Evolutionary conservation across 2,329 filamentous ascomycete species (phyloP).

Genomic region (Ophiostoma triangulosporum): DNA sequence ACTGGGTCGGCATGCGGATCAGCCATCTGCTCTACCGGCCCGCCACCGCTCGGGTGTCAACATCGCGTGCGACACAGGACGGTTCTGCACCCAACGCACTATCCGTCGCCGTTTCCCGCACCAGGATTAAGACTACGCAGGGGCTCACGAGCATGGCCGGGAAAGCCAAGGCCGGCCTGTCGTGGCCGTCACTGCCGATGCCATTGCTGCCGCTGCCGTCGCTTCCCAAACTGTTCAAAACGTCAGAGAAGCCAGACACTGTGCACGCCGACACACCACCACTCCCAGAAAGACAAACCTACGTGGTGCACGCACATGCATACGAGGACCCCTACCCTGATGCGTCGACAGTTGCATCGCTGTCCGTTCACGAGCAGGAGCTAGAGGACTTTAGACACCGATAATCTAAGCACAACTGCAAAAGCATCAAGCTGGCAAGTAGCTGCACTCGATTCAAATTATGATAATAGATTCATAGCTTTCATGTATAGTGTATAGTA

Average conservation of each 20-base stretch:
- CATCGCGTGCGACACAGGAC: too few relatives aligned
- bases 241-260: not conserved
- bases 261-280: not conserved
- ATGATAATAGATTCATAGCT: too few relatives aligned
- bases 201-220: not conserved
- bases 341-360: not conserved
- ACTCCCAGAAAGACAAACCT: not conserved
- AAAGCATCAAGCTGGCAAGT: too few relatives aligned
- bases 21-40: too few relatives aligned
- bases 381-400: too few relatives aligned
- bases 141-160: not conserved
- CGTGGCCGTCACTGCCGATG: not conserved
- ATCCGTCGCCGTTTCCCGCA: not conserved
- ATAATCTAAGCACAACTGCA: too few relatives aligned
- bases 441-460: too few relatives aligned
- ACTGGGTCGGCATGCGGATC: not conserved
- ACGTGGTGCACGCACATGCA: too few relatives aligned
- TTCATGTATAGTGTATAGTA: too few relatives aligned
- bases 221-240: not conserved
- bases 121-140: not conserved
- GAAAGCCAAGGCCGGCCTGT: not conserved
- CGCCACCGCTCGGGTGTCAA: too few relatives aligned
- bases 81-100: too few relatives aligned
- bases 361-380: not conserved
- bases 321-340: not conserved